Evolutionary conservation across 192 early-diverging fungal species (phyloP), one percentile per base, ranked within the genome.

Genomic region (Coemansia sp.): DNA sequence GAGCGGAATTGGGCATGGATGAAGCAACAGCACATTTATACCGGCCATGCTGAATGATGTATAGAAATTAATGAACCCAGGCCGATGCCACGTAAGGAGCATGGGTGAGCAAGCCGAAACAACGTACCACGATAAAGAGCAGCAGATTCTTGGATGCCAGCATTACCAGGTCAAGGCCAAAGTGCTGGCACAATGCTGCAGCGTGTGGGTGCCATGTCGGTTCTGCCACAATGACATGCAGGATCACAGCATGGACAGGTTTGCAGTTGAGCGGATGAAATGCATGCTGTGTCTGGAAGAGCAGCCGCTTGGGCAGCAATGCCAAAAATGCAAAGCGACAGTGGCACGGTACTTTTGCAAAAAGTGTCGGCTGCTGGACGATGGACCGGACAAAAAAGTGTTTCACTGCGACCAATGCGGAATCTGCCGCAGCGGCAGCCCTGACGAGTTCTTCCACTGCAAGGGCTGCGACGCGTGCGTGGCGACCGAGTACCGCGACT

Each of bases 371-470:
- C 80, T 98, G 9, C 93, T 93, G 87, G 93, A 96, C 56, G 83
- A 95, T 49, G 88, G 90, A 48, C 69, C 87, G 5, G 53, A 76
- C 26, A 94, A 94, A 57, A 63, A 81, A 14, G 93, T 97, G 28
- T 98, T 93, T 76, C 96, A 98, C 61, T 98, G 96, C 63, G 80
- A 89, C 60, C 82, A 85, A 36, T 98, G 96, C 57, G 92, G 92
- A 1, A 92, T 98, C 41, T 98, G 96, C 62, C 84, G 93, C 14
- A 82, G 90, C 32, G 96, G 94, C 26, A 68, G 89, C 1, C 85
- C 87, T 1, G 61, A 72, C 1, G 89, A 95, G 55, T 98, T 87
- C 58, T 94, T 90, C 66, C 96, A 98, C 55, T 98, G 96, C 76
- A 73, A 82, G 39, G 88, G 84, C 30, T 98, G 96, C 55, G 90